Conservation (phyloP, 331 rosid species). For the Spiraea crenata region DNA sequence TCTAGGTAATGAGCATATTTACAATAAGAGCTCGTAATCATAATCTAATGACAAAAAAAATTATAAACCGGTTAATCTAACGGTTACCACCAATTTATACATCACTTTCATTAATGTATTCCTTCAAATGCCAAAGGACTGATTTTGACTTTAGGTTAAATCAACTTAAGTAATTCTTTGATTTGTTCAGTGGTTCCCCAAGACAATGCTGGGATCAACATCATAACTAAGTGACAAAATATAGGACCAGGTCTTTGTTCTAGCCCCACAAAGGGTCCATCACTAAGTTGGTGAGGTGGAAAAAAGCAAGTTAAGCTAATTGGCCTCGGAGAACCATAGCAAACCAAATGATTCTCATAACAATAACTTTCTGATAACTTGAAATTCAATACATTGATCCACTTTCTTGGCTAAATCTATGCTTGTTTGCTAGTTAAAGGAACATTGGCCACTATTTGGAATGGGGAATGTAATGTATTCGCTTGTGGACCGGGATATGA, state of each 20-base stretch:
- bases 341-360: background rate
- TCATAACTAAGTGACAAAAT: slow-evolving; percentile 23
- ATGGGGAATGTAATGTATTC: too few species aligned
- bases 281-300: background rate
- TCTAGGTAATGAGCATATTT: too few species aligned
- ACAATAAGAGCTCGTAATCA: too few species aligned
- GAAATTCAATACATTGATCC: background rate
- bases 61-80: background rate
- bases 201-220: slow-evolving; percentile 19
- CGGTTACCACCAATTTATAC: too few species aligned
- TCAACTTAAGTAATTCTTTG: background rate
- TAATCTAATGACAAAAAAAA: too few species aligned
- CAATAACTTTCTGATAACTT: background rate
- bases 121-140: background rate
- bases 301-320: background rate
- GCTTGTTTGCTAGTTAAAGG: background rate
- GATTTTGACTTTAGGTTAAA: background rate
- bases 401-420: background rate
- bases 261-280: slow-evolving; percentile 7
- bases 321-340: background rate
- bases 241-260: background rate
- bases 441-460: too few species aligned
- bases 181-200: slow-evolving; percentile 18
- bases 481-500: too few species aligned
- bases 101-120: background rate